Percentiles rank a stretch among this genome's conserved stretches.
Conservation (phyloP, 116 monocot genomes). For the Papilionanthe hybrid region DNA sequence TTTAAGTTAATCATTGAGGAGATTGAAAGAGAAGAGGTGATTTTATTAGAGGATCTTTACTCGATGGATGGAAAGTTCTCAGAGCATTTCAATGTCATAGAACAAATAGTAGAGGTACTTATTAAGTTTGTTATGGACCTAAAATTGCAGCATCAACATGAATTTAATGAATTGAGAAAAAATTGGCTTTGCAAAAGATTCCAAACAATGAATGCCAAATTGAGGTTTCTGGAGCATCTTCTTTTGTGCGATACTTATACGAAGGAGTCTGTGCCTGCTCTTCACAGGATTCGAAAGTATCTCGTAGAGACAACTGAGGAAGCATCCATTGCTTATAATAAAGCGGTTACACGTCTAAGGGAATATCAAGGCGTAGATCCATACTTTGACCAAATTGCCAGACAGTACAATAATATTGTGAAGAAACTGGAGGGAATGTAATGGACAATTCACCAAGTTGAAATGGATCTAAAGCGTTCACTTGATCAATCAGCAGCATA, state of each 20-base stretch:
- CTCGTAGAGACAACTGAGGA: slow-evolving; percentile 94
- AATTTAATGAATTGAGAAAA: slow-evolving; percentile 89
- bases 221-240: slow-evolving; percentile 94
- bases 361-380: slow-evolving; percentile 99
- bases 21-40: slow-evolving; percentile 81
- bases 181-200: slow-evolving; percentile 94
- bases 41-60: slow-evolving; percentile 84
- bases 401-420: slow-evolving; percentile 86
- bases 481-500: slow-evolving; percentile 24
- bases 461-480: slow-evolving; percentile 82
- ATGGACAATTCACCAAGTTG: slow-evolving; percentile 95
- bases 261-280: slow-evolving; percentile 85
- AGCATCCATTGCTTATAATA: slow-evolving; percentile 85
- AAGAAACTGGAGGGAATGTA: slow-evolving; percentile 93
- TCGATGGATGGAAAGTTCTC: slow-evolving; percentile 97
- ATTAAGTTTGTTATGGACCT: slow-evolving; percentile 91
- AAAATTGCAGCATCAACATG: slow-evolving; percentile 89
- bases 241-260: slow-evolving; percentile 91
- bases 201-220: slow-evolving; percentile 96
- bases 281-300: slow-evolving; percentile 83
- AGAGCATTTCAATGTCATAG: slow-evolving; percentile 92
- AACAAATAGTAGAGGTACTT: slow-evolving; percentile 87
- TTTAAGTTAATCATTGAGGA: slow-evolving; percentile 92
- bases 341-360: slow-evolving; percentile 91
- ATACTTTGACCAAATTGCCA: slow-evolving; percentile 92